phyloP scores from a whole-genome alignment of 805 yeast genomes.

The Ogataea trehaloabstinens region DNA sequence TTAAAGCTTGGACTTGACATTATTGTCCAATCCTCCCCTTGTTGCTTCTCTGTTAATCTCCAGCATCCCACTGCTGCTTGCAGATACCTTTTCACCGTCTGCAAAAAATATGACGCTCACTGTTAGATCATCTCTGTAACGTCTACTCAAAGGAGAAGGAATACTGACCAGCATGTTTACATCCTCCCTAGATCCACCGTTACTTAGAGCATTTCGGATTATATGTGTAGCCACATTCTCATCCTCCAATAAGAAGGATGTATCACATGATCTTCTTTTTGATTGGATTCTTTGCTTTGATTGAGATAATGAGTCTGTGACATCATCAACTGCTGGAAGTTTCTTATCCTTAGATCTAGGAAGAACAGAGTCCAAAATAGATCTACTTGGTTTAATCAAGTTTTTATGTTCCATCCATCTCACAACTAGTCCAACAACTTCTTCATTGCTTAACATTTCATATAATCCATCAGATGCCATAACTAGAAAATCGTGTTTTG shows the following conservation, averaged over 20 bases:
- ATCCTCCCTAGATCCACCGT: conserved; percentile 85
- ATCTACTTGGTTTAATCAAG: conserved; percentile 50
- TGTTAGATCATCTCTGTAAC: conserved; percentile 93
- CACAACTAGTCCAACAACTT: conserved; percentile 87
- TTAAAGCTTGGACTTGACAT: conserved; percentile 48
- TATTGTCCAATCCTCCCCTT: conserved; percentile 45
- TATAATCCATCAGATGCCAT: conserved; percentile 93
- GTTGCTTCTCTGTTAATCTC: conserved; percentile 59
- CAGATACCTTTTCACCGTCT: conserved; percentile 51
- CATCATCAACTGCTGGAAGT: conserved; percentile 62
- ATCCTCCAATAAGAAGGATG: conserved; percentile 68
- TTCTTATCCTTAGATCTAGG: conserved; percentile 34
- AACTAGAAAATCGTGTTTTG: conserved; percentile 79
- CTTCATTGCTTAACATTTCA: conserved; percentile 89
- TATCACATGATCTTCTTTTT: conserved; percentile 41
- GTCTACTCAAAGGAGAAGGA: conserved; percentile 87
- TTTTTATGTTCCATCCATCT: conserved; percentile 85
- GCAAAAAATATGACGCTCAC: conserved; percentile 90
- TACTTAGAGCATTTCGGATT: conserved; percentile 85
- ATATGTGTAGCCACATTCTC: conserved; percentile 89
- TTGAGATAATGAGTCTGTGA: conserved; percentile 56
- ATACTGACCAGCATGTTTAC: conserved; percentile 85
- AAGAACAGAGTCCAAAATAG: conserved; percentile 41
- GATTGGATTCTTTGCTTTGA: conserved; percentile 70
- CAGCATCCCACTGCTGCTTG: conserved; percentile 45